phyloP scores from a whole-genome alignment of 305 asterid genomes.

The Petunia hybrid region DNA sequence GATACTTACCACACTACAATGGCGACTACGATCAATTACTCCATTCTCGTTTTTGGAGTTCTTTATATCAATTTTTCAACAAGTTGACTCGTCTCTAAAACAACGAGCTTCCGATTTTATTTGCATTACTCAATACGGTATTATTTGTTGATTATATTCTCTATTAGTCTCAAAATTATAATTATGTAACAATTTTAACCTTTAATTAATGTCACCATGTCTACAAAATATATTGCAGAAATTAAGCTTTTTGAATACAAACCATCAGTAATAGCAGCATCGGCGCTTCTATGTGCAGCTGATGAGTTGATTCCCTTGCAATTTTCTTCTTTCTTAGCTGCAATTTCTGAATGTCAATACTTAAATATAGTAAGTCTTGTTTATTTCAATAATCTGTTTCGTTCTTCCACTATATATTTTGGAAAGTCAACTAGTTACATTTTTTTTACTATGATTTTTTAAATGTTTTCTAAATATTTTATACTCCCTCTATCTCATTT shows the following conservation, averaged over 20 bases:
- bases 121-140: slow-evolving; percentile 59
- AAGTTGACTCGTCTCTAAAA: slow-evolving; percentile 41
- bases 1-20: slow-evolving; percentile 54
- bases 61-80: slow-evolving; percentile 47
- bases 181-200: not conserved
- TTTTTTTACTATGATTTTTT: not conserved
- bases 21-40: slow-evolving; percentile 74
- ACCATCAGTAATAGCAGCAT: slow-evolving; percentile 64
- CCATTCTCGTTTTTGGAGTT: slow-evolving; percentile 68
- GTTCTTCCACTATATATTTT: not conserved
- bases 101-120: slow-evolving; percentile 53
- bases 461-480: not conserved
- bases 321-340: slow-evolving; percentile 43
- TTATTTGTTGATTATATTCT: not conserved
- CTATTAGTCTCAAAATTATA: slow-evolving; percentile 1
- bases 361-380: slow-evolving; percentile 47
- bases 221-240: slow-evolving; percentile 37
- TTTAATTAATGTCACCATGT: not conserved
- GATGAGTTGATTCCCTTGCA: slow-evolving; percentile 47
- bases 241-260: slow-evolving; percentile 52
- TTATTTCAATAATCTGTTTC: not conserved
- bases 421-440: not conserved
- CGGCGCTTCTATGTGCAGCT: slow-evolving; percentile 62
- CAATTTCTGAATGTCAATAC: slow-evolving; percentile 46
- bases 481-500: too few species aligned